A percentile compares a stretch with the other conserved stretches of the same genome.
These are phyloP conservation scores for Diaporthe australafricana DNA, from an alignment of 2,329 filamentous ascomycete genomes.

Conservation along the genomic window DNA sequence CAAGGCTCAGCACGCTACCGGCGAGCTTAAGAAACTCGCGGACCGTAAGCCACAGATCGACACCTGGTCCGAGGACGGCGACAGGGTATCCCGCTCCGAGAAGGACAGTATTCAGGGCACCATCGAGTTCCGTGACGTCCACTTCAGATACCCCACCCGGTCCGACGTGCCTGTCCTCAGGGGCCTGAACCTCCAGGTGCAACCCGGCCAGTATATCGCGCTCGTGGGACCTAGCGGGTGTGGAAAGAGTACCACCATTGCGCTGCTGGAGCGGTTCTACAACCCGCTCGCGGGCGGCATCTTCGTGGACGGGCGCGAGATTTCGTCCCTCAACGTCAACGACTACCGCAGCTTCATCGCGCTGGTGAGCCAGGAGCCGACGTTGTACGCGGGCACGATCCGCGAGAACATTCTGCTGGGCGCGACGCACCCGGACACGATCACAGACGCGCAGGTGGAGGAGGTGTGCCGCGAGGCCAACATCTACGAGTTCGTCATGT, in stretches of 20 bases:
- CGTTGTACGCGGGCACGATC: constrained; percentile 92
- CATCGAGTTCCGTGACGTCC: constrained; percentile 91
- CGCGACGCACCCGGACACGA: constrained; percentile 68
- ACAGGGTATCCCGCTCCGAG: constrained; percentile 55
- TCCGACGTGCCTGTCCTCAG: constrained; percentile 92
- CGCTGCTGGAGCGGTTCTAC: constrained; percentile 93
- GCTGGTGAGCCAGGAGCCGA: constrained; percentile 94
- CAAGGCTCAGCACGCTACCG: constrained; percentile 88
- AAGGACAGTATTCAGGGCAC: constrained; percentile 73
- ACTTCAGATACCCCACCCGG: constrained; percentile 93
- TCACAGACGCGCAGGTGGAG: constrained; percentile 78
- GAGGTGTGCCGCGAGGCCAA: constrained; percentile 90
- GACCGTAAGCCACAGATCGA: constrained; percentile 87
- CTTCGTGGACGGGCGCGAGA: constrained; percentile 85
- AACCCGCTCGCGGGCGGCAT: constrained; percentile 85
- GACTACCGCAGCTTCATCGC: constrained; percentile 87
- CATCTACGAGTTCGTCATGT: constrained; percentile 92
- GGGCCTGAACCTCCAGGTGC: constrained; percentile 79
- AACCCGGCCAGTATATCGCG: constrained; percentile 85
- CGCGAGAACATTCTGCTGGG: constrained; percentile 91
- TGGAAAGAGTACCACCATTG: constrained; percentile 94
- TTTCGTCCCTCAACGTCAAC: constrained; percentile 83
- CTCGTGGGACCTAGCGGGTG: constrained; percentile 95
- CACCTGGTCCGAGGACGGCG: constrained; percentile 79
- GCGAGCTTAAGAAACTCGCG: constrained; percentile 84